phyloP scores from a whole-genome alignment of 345 rosid species.

The Lepidium sativum region DNA sequence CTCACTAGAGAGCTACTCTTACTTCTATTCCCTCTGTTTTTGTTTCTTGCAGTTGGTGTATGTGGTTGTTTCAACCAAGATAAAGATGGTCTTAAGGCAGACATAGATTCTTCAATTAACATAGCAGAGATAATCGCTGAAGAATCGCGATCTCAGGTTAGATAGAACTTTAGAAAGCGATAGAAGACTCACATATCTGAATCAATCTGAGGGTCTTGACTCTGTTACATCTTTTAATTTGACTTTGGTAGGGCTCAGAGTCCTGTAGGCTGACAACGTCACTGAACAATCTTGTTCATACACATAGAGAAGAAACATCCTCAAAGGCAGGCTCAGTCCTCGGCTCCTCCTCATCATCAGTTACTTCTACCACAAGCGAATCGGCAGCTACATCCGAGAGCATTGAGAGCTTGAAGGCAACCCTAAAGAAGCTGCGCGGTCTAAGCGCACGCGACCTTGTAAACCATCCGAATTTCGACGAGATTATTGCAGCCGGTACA shows the following conservation, averaged over 20 bases:
- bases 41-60: constrained; percentile 20
- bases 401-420: constrained; percentile 18
- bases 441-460: constrained; percentile 26
- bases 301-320: constrained; percentile 15
- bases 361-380: constrained; percentile 24
- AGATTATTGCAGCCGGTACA: constrained; percentile 24
- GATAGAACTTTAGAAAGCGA: background rate
- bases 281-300: constrained; percentile 18
- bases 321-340: constrained; percentile 12
- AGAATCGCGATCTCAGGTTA: constrained; percentile 13
- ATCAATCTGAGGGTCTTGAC: background rate
- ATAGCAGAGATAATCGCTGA: constrained; percentile 19
- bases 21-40: background rate
- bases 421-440: constrained; percentile 20
- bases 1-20: constrained; percentile 1
- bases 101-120: constrained; percentile 15
- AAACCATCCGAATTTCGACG: constrained; percentile 23
- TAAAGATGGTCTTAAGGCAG: constrained; percentile 20
- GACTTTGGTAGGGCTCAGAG: constrained; percentile 16
- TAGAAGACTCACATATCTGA: background rate
- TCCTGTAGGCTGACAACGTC: constrained; percentile 15
- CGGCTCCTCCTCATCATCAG: constrained; percentile 16
- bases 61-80: constrained; percentile 26
- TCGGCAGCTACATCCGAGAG: constrained; percentile 25
- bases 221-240: background rate